Evolutionary conservation across 441 rosid genomes (phyloP).

Genomic region (Adansonia rubrostipa): DNA sequence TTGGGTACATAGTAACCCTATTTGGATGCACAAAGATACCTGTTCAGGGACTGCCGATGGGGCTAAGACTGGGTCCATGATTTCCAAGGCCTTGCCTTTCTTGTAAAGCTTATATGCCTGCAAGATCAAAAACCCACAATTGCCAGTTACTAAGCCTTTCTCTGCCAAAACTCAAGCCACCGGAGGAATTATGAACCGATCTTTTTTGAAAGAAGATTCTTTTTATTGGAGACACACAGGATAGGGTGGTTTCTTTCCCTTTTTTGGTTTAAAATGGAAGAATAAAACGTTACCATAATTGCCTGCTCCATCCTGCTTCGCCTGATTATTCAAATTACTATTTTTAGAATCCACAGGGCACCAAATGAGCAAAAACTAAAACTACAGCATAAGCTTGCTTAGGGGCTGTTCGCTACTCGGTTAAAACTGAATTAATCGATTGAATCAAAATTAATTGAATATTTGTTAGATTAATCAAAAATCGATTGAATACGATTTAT

Average conservation of each 20-base stretch:
- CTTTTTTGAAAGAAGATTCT: not conserved
- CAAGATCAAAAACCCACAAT: slow-evolving; percentile 18
- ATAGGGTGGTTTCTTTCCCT: not conserved
- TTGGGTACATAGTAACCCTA: slow-evolving; percentile 81
- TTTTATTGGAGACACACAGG: not conserved
- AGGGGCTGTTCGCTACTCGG: no score
- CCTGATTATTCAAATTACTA: no score
- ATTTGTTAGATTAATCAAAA: no score
- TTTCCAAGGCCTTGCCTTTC: slow-evolving; percentile 68
- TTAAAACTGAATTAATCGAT: no score
- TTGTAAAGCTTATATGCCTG: slow-evolving; percentile 79
- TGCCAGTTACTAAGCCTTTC: not conserved
- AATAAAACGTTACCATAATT: no score
- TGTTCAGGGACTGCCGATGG: slow-evolving; percentile 56
- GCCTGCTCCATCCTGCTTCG: no score
- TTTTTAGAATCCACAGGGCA: no score
- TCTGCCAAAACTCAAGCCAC: not conserved
- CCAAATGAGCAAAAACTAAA: not conserved
- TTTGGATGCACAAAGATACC: slow-evolving; percentile 67
- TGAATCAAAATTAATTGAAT: no score
- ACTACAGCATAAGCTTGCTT: not conserved
- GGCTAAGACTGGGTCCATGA: slow-evolving; percentile 62
- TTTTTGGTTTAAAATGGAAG: no score
- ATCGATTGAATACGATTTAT: no score
- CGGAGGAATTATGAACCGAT: no score